Evolutionary conservation across 306 rosid species (phyloP).

Genomic region (Castanospermum australe): DNA sequence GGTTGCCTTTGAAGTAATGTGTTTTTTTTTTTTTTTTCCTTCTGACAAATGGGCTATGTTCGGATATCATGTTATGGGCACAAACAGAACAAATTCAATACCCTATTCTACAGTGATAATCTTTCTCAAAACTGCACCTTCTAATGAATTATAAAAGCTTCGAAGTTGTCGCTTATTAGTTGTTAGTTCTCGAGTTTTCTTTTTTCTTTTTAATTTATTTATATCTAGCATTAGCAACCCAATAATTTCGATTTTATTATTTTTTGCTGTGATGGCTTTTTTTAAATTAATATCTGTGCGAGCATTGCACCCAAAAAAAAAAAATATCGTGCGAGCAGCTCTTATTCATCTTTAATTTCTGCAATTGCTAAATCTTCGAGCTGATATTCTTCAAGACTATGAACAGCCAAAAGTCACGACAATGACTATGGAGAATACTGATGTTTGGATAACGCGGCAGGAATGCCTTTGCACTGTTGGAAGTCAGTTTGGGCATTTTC

Average conservation of each 20-base stretch:
- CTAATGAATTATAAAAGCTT: neutral
- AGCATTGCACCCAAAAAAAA: too few relatives aligned
- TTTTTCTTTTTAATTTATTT: neutral
- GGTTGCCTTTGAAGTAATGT: slow-evolving; percentile 9
- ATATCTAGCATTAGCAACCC: neutral
- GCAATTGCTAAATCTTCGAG: too few relatives aligned
- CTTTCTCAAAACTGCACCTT: neutral
- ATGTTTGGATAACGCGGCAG: too few relatives aligned
- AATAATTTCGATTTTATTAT: neutral
- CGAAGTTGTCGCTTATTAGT: neutral
- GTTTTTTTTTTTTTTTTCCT: neutral
- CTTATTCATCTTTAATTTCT: too few relatives aligned
- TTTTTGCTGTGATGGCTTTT: too few relatives aligned
- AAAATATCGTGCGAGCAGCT: too few relatives aligned
- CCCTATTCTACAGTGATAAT: neutral
- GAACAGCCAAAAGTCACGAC: too few relatives aligned
- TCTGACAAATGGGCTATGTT: slow-evolving; percentile 10
- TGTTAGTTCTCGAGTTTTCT: neutral
- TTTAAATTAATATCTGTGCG: too few relatives aligned
- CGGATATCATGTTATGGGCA: slow-evolving; percentile 24
- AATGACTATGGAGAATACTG: too few relatives aligned
- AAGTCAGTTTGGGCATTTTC: too few relatives aligned
- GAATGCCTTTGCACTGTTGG: too few relatives aligned
- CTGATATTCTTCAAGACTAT: too few relatives aligned
- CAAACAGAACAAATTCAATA: neutral